Base-by-base conservation (phyloP, 169 alveolate species). In the Plasmodium vivax region DNA sequence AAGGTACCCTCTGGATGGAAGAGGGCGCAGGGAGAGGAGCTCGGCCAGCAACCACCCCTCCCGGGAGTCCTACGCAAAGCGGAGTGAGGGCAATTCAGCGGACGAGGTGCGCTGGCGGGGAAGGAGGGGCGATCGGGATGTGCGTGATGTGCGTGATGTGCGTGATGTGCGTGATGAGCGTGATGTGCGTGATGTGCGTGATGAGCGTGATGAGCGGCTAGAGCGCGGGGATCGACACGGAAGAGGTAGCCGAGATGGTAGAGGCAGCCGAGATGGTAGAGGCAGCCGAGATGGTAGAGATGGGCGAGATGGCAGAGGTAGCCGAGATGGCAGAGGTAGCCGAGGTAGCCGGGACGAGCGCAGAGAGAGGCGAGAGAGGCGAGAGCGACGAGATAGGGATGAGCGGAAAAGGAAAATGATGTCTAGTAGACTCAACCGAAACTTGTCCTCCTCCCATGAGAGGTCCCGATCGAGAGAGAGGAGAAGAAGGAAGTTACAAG, bases 401-500 rank as follows among this genome's bases (percentile, higher is more conserved):
- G 58, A 36, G 45, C 47, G 87, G 83, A 38, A 82, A 38, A 45
- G 93, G 94, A 77, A 87, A 38, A 45, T 91, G 94, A 77, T 83
- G 92, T 38, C 87, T 19, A 45, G 83, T 84, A 68, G 91, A 45
- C 71, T 96, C 30, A 96, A 96, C 92, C 94, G 87, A 2, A 96
- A 96, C 74, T 58, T 96, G 30, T 96, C 98, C 2, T 95, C 96
- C 41, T 93, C 97, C 56, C 98, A 94, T 85, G 98, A 96, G 23
- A 77, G 97, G 68, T 96, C 98, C 9, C 84, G 98, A 74, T 97
- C 97, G 2, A 96, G 96, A 54, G 97, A 96, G 74, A 80, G 98
- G 38, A 82, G 98, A 51, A 92, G 97, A 62, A 96, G 98, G 92
- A 95, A 93, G 84, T 96, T 96, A 71, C 97, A 96, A 84, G 97